Base-by-base conservation (phyloP, 2,329 filamentous ascomycete genomes). In the Trichophyton rubrum region DNA sequence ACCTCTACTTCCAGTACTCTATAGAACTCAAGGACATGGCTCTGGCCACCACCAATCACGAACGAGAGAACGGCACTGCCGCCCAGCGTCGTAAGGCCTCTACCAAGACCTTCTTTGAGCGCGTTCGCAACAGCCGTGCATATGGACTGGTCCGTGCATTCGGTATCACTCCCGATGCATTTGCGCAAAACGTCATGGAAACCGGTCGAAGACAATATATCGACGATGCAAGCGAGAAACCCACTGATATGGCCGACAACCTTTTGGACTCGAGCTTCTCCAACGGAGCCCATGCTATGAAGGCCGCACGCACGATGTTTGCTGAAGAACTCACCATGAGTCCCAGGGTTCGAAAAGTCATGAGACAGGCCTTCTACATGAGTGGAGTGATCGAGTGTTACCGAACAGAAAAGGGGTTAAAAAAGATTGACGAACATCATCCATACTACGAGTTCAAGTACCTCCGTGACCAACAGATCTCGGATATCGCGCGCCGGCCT, bases 401-500 rank as follows among this genome's bases (percentile, higher is more conserved):
- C 63, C 85, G 93, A 60, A 99, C 93, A 0, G 91, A 97, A 62
- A 99, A 97, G 74, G 93, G 93, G 30, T 78, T 96, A 59, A 88
- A 89, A 61, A 89, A 89, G 69, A 97, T 99, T 66, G 91, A 96
- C 67, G 92, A 97, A 63, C 85, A 93, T 24, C 91, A 97, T 69
- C 90, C 90, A 0, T 97, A 95, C 73, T 97, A 97, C 71, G 93
- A 97, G 73, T 89, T 99, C 78, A 96, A 99, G 74, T 99, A 99
- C 68, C 80, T 99, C 20, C 85, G 90, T 65, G 90, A 93, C 67
- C 91, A 96, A 73, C 88, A 89, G 6, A 87, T 96, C 63, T 78
- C 79, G 47, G 88, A 93, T 66, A 82, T 97, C 62, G 87, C 90
- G 2, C 84, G 85, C 59, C 85, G 88, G 59, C 93, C 93, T 1